Conservation (phyloP, 2,329 filamentous ascomycete species). For the Calonectria hawksworthii region DNA sequence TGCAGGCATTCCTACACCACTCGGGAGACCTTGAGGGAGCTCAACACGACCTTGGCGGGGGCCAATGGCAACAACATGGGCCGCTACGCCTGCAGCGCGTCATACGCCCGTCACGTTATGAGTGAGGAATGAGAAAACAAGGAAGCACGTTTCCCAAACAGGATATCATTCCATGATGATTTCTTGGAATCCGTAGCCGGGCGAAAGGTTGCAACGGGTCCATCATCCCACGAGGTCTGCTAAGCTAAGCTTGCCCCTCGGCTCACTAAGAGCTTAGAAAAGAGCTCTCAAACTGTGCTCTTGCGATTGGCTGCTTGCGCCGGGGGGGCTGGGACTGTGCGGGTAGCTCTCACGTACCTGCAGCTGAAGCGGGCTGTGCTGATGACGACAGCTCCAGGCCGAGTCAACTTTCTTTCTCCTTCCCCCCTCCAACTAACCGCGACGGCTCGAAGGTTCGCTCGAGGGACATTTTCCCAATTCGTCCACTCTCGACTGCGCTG, state of each 20-base stretch:
- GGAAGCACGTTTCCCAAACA: background rate
- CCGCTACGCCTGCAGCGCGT: conserved; percentile 11
- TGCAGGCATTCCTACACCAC: background rate
- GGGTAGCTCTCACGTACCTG: conserved; percentile 28
- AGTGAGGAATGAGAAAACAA: background rate
- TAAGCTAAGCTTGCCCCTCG: background rate
- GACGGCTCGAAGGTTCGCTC: background rate
- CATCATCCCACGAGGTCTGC: conserved; percentile 10
- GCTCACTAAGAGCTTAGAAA: conserved; percentile 11
- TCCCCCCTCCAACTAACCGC: conserved; percentile 4
- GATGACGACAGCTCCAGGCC: conserved; percentile 19
- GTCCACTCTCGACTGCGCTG: background rate
- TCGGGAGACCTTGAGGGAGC: background rate
- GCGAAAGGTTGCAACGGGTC: background rate
- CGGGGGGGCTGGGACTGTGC: conserved; percentile 4
- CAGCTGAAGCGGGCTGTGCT: conserved; percentile 26
- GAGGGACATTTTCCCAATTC: background rate
- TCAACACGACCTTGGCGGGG: conserved; percentile 25
- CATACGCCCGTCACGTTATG: conserved; percentile 20
- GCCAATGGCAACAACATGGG: conserved; percentile 17
- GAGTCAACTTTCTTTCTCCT: background rate
- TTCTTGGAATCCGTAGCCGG: conserved; percentile 1
- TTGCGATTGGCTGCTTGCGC: conserved; percentile 18
- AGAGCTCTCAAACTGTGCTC: conserved; percentile 20
- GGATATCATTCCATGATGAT: conserved; percentile 9